These are phyloP conservation scores for Nakazawaea anatomiae DNA, from an alignment of 805 yeast genomes.

Conservation along the genomic window DNA sequence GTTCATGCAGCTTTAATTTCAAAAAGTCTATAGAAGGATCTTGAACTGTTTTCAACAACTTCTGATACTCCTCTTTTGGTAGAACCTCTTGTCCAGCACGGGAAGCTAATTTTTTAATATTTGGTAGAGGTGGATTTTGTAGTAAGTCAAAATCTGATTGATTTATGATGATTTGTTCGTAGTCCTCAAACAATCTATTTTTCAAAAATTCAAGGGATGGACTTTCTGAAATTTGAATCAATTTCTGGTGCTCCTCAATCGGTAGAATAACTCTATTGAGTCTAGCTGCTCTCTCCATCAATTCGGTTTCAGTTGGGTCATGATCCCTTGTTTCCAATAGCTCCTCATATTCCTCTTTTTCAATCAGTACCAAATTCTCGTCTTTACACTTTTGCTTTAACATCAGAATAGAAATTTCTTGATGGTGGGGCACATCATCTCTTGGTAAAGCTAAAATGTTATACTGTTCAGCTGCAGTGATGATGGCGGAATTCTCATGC, in stretches of 20 bases:
- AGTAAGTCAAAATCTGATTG: not conserved
- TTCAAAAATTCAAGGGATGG: conserved; percentile 14
- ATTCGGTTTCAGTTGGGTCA: conserved; percentile 13
- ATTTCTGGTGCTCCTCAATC: conserved; percentile 12
- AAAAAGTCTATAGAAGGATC: conserved; percentile 5
- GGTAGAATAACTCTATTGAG: conserved; percentile 10
- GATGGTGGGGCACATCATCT: conserved; percentile 13
- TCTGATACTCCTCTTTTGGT: not conserved
- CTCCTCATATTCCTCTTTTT: conserved; percentile 16
- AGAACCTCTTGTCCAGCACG: not conserved
- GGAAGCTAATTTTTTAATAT: not conserved
- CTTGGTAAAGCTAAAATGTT: conserved; percentile 22
- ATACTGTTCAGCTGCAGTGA: conserved; percentile 18
- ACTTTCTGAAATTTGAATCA: conserved; percentile 10
- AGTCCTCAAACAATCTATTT: not conserved
- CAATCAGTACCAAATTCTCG: conserved; percentile 16
- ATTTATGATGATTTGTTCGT: not conserved
- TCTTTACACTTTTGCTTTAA: conserved; percentile 13
- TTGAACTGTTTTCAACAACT: not conserved
- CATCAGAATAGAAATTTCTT: conserved; percentile 10
- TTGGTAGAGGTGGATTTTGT: not conserved
- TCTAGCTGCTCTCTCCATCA: conserved; percentile 10
- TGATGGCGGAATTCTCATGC: conserved; percentile 14
- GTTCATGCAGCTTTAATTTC: not conserved
- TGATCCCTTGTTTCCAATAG: conserved; percentile 16